Percentiles rank a stretch among this genome's conserved stretches.
Evolutionary conservation across 179 eudicot genomes (phyloP).

Genomic region (Sideroxylon spinosum): DNA sequence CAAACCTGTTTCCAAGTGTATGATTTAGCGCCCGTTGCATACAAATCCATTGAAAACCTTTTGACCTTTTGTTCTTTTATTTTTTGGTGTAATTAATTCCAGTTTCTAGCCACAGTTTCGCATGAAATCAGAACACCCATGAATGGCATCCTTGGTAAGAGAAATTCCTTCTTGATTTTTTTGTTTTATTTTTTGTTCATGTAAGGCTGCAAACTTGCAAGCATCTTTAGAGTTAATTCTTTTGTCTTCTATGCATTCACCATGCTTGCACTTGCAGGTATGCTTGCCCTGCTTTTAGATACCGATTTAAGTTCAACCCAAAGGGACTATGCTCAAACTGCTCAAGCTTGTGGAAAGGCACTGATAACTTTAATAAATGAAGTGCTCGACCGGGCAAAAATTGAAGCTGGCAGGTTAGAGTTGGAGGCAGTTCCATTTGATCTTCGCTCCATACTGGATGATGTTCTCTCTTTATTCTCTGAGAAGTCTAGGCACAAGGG

Average conservation of each 20-base stretch:
- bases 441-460: constrained; percentile 57
- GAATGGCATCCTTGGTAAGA: constrained; percentile 69
- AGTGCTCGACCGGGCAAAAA: constrained; percentile 70
- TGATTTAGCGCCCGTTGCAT: neutral
- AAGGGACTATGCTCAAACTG: constrained; percentile 67
- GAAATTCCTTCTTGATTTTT: neutral
- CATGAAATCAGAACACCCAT: constrained; percentile 77
- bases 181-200: neutral
- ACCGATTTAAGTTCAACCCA: constrained; percentile 64
- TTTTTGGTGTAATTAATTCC: constrained; percentile 19
- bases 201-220: no score
- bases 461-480: constrained; percentile 65
- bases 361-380: constrained; percentile 61
- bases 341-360: constrained; percentile 68
- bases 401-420: constrained; percentile 70
- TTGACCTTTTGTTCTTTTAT: neutral
- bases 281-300: constrained; percentile 62
- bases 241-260: neutral
- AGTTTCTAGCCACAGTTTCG: constrained; percentile 74
- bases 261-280: constrained; percentile 34
- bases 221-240: neutral
- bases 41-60: neutral
- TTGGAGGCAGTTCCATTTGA: constrained; percentile 60
- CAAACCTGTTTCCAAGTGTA: neutral
- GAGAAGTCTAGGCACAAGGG: constrained; percentile 64